A percentile compares a stretch with the other conserved stretches of the same genome.
Conservation (phyloP, 2,329 filamentous ascomycete genomes). For the Penicillium sp. region DNA sequence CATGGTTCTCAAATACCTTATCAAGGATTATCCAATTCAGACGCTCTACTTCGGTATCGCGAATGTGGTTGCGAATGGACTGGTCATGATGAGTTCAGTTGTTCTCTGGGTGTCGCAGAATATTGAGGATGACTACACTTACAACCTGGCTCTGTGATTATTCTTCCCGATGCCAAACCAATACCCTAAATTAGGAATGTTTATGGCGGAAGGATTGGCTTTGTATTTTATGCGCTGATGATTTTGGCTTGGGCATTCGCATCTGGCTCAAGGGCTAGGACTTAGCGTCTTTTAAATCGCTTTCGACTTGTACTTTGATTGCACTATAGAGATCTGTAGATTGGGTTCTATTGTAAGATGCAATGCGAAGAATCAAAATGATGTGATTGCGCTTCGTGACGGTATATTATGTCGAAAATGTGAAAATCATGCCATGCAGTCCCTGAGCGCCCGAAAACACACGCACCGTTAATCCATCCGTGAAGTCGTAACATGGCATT, state of each 20-base stretch:
- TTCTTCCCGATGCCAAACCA: not conserved
- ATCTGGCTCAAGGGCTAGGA: slow-evolving; percentile 8
- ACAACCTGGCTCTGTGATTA: slow-evolving; percentile 60
- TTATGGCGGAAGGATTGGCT: not conserved
- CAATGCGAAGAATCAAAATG: not conserved
- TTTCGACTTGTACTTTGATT: not conserved
- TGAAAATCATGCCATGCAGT: not conserved
- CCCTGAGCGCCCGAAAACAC: slow-evolving; percentile 7
- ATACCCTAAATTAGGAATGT: not conserved
- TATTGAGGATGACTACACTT: slow-evolving; percentile 71
- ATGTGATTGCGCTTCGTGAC: not conserved
- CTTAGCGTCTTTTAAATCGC: slow-evolving; percentile 14
- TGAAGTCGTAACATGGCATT: slow-evolving; percentile 13
- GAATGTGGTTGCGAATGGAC: slow-evolving; percentile 62
- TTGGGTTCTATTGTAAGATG: not conserved
- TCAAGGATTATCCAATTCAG: slow-evolving; percentile 58
- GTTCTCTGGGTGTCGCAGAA: slow-evolving; percentile 70
- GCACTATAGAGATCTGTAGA: not conserved
- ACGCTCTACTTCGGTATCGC: slow-evolving; percentile 67
- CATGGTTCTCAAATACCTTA: slow-evolving; percentile 66
- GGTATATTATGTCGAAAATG: not conserved
- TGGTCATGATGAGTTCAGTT: slow-evolving; percentile 66
- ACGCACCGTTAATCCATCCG: slow-evolving; percentile 20
- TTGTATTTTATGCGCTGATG: slow-evolving; percentile 22
- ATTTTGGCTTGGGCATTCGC: slow-evolving; percentile 12